Conservation (phyloP, 139 green algal genomes). For the Tetraselmis striata region DNA sequence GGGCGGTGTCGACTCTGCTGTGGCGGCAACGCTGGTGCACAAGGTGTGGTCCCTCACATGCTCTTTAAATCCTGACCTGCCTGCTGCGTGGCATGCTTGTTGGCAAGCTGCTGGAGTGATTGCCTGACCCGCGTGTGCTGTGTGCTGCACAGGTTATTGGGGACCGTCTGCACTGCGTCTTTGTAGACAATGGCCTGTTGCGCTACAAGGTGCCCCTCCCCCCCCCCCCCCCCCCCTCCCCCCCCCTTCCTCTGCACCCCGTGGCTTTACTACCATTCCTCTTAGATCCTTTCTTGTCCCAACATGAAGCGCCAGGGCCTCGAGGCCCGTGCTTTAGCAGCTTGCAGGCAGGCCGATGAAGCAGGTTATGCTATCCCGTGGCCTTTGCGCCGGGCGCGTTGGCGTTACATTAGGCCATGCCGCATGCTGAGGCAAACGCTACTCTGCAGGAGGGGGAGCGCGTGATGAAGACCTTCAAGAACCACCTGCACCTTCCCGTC, state of each 20-base stretch:
- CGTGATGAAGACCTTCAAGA: constrained; percentile 92
- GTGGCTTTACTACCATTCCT: background rate
- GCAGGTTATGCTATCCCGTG: too few relatives aligned
- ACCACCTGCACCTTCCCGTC: constrained; percentile 95
- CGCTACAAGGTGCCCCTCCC: constrained; percentile 58
- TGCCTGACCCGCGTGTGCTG: background rate
- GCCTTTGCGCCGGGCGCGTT: too few relatives aligned
- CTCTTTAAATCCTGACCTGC: background rate
- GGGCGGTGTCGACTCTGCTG: constrained; percentile 92
- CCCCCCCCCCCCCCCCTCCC: constrained; percentile 49
- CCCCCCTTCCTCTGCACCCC: background rate
- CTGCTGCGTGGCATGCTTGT: background rate
- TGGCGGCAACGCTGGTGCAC: constrained; percentile 96
- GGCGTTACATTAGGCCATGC: too few relatives aligned
- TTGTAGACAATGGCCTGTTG: constrained; percentile 98
- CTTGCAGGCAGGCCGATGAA: too few relatives aligned
- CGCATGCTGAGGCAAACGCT: too few relatives aligned
- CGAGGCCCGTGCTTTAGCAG: too few relatives aligned
- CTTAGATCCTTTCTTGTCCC: too few relatives aligned
- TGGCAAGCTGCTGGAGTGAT: background rate
- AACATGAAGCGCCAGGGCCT: too few relatives aligned
- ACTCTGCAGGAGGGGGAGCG: constrained; percentile 84
- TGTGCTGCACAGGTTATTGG: constrained; percentile 59
- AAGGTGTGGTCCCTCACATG: constrained; percentile 22
- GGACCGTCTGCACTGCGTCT: constrained; percentile 97